Base-by-base conservation (phyloP, 2,329 filamentous ascomycete species). In the Zymoseptoria passerinii region DNA sequence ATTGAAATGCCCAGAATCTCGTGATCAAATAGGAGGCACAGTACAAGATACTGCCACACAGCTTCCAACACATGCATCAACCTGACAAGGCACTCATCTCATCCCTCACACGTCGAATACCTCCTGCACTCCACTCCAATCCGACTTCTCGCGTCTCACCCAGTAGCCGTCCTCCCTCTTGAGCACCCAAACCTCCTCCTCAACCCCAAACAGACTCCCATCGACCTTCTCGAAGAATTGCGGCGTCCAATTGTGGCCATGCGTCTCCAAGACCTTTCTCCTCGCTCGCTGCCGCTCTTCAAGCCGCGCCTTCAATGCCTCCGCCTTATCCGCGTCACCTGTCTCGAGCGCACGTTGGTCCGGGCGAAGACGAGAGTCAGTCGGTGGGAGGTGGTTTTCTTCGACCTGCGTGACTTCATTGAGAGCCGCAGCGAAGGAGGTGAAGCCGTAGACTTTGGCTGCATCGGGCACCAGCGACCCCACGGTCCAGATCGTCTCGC, bases 361-460 rank as follows among this genome's bases (percentile, higher is more conserved):
- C 2, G 91, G 92, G 16, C 94, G 81, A 48, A 96, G 77, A 27
- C 94, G 80, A 35, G 83, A 88, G 74, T 99, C 94, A 0, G 92
- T 97, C 0, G 84, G 81, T 3, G 94, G 86, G 16, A 96, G 75
- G 59, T 84, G 85, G 3, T 79, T 83, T 58, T 85, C 78, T 73
- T 99, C 94, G 5, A 96, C 78, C 0, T 81, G 68, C 0, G 94
- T 97, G 61, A 95, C 81, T 74, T 99, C 90, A 67, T 99, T 99
- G 50, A 99, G 81, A 1, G 81, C 75, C 0, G 90, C 92, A 0
- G 92, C 91, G 70, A 97, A 99, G 0, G 82, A 78, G 0, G 94
- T 96, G 70, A 96, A 81, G 4, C 94, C 94, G 73, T 96, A 99
- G 40, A 89, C 88, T 67, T 88, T 87, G 1, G 84, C 75, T 0